A percentile compares a stretch with the other conserved stretches of the same genome.
These are phyloP conservation scores for Solanum clarkiae DNA, from an alignment of 257 asterid genomes.

Conservation along the genomic window DNA sequence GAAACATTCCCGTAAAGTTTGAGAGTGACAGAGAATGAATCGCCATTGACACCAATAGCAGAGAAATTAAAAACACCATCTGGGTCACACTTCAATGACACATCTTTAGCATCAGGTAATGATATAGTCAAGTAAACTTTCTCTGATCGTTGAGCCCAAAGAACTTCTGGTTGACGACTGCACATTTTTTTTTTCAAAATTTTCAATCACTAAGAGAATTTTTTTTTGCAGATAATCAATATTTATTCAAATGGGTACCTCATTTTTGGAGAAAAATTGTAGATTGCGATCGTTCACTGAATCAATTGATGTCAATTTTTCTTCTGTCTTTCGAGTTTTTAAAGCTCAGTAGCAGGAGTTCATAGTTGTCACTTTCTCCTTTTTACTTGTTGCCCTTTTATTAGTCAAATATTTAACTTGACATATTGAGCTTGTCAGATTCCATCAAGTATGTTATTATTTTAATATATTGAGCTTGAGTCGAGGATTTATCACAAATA, in stretches of 20 bases:
- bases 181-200: neutral
- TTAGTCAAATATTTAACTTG: neutral
- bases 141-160: conserved; percentile 87
- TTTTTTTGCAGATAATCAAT: neutral
- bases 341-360: neutral
- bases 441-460: no score
- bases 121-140: conserved; percentile 69
- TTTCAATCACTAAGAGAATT: neutral
- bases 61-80: conserved; percentile 59
- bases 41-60: conserved; percentile 49
- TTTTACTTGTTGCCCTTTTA: neutral
- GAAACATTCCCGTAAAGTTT: conserved; percentile 46
- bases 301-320: neutral
- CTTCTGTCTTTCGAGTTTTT: neutral
- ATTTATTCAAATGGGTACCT: neutral
- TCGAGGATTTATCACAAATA: no score
- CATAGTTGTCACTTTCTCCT: neutral
- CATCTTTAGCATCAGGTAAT: conserved; percentile 72
- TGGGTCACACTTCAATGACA: conserved; percentile 48
- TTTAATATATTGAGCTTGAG: no score
- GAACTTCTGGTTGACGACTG: conserved; percentile 81
- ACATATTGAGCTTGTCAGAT: no score
- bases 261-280: neutral
- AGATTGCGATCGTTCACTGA: neutral
- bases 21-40: conserved; percentile 43